These are phyloP conservation scores for Tolypocladium album DNA, from an alignment of 2,329 filamentous ascomycete species.

Conservation along the genomic window DNA sequence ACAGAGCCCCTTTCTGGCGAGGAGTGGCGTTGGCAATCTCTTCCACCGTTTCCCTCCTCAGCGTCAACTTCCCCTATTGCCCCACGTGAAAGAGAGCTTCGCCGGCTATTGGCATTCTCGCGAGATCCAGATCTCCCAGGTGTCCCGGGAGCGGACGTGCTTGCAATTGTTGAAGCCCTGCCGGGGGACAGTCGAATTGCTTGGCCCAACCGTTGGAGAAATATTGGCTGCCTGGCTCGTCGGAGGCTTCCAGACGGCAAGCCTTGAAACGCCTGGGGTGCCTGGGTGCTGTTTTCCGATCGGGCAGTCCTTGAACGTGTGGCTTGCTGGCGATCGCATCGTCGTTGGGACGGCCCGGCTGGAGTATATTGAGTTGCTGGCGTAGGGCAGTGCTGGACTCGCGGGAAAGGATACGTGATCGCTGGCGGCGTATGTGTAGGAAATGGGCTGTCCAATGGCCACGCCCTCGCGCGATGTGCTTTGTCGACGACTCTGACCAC, in stretches of 20 bases:
- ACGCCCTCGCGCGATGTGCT: not conserved
- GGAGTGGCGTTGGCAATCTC: not conserved
- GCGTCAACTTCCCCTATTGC: not conserved
- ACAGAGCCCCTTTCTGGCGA: not conserved
- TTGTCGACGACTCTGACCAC: not conserved
- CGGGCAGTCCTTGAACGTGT: not conserved
- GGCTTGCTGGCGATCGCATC: not conserved
- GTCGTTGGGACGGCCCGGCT: not conserved
- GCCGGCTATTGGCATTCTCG: not conserved
- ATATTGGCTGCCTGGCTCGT: slow-evolving; percentile 8
- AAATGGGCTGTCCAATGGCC: not conserved
- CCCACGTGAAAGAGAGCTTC: not conserved
- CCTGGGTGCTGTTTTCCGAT: not conserved
- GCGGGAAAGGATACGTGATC: not conserved
- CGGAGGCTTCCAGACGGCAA: not conserved
- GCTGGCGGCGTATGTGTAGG: not conserved
- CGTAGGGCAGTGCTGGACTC: not conserved
- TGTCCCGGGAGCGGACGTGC: slow-evolving; percentile 11
- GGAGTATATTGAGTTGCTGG: not conserved
- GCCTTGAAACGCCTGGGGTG: not conserved
- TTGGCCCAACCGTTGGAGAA: slow-evolving; percentile 16
- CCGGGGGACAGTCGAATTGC: slow-evolving; percentile 19
- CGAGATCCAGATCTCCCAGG: slow-evolving; percentile 1
- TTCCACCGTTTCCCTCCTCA: not conserved
- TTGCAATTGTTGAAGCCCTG: slow-evolving; percentile 23